phyloP scores from a whole-genome alignment of 495 filamentous ascomycete genomes.

The Clohesyomyces aquaticus region DNA sequence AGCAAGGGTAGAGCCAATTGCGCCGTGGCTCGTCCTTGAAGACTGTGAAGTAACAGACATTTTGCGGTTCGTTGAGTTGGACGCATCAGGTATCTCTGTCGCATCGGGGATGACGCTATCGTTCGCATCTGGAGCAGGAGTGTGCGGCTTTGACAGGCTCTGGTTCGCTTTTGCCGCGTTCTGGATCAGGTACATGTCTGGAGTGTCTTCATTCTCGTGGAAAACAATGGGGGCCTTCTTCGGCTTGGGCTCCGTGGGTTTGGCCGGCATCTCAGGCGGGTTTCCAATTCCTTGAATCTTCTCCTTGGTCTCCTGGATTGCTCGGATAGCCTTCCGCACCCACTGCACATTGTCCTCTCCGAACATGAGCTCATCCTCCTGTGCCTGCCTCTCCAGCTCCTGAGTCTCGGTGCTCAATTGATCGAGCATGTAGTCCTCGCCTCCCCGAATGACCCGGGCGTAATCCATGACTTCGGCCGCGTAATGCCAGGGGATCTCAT shows the following conservation, averaged over 20 bases:
- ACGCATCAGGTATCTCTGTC: neutral
- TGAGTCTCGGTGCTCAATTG: conserved; percentile 80
- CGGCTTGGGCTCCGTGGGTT: conserved; percentile 54
- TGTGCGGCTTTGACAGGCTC: conserved; percentile 31
- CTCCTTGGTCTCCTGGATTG: conserved; percentile 71
- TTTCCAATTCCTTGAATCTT: conserved; percentile 73
- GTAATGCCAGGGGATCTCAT: conserved; percentile 92
- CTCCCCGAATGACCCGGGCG: conserved; percentile 93
- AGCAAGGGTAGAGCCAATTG: conserved; percentile 42
- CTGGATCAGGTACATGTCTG: conserved; percentile 59
- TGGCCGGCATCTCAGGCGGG: conserved; percentile 61
- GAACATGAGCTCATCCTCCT: conserved; percentile 90
- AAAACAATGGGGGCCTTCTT: conserved; percentile 56
- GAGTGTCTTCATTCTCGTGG: conserved; percentile 52
- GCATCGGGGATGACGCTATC: neutral
- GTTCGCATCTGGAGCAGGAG: neutral
- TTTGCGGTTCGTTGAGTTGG: conserved; percentile 5
- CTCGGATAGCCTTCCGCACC: conserved; percentile 78
- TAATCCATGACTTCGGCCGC: conserved; percentile 93
- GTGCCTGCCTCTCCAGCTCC: conserved; percentile 72
- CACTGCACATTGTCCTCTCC: conserved; percentile 85
- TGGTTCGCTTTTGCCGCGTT: conserved; percentile 53
- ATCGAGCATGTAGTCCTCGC: conserved; percentile 79
- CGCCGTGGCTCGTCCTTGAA: conserved; percentile 31
- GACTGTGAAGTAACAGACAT: conserved; percentile 25